These are phyloP conservation scores for Pseudofabraea citricarpa DNA, from an alignment of 2,329 filamentous ascomycete species.

Conservation along the genomic window DNA sequence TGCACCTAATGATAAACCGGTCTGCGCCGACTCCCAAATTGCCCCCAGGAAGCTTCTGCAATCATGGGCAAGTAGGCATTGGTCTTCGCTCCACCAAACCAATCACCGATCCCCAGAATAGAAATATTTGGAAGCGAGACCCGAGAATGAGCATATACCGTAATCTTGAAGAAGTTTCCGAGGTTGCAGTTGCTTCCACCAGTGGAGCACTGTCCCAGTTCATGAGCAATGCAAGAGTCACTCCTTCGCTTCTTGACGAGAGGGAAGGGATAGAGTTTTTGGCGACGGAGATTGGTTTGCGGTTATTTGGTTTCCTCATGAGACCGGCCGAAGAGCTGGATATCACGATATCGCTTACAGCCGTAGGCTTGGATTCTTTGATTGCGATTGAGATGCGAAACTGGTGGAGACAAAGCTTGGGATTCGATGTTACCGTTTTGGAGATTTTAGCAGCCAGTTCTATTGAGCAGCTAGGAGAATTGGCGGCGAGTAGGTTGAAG, in stretches of 20 bases:
- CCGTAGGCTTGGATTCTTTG: constrained; percentile 12
- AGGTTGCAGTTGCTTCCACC: neutral
- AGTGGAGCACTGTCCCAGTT: constrained; percentile 1
- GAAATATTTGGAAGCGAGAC: constrained; percentile 7
- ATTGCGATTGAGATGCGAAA: constrained; percentile 12
- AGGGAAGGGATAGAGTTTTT: neutral
- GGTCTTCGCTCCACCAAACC: constrained; percentile 1
- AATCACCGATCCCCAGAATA: constrained; percentile 4
- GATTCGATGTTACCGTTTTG: constrained; percentile 1
- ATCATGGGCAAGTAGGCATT: constrained; percentile 3
- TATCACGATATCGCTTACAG: neutral
- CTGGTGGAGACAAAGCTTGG: constrained; percentile 5
- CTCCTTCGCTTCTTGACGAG: neutral
- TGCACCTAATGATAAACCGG: constrained; percentile 2
- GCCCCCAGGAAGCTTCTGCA: neutral
- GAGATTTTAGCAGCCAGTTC: neutral
- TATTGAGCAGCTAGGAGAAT: neutral
- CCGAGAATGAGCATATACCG: constrained; percentile 7
- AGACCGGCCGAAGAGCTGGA: constrained; percentile 4
- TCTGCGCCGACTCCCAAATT: neutral
- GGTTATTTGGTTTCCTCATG: constrained; percentile 3
- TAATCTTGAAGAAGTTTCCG: constrained; percentile 1
- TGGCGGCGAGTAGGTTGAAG: neutral
- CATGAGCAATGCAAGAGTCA: neutral
- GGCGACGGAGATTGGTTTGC: neutral